Evolutionary conservation across 225 moss, liverwort and hornwort species (phyloP).

Genomic region (Polytrichum commune): DNA sequence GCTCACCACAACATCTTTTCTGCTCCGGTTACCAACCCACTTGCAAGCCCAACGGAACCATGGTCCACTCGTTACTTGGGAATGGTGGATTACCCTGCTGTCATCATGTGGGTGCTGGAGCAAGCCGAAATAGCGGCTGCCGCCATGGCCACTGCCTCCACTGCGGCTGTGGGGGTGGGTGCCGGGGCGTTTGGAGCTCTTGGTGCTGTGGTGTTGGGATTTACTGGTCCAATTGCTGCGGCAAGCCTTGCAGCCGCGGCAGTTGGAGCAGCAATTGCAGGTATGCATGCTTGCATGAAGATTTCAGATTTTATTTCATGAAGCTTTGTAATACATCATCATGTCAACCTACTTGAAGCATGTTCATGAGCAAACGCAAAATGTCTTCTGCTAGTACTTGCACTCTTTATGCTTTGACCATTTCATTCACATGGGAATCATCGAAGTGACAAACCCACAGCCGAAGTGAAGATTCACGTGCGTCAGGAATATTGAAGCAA

Average conservation of each 20-base stretch:
- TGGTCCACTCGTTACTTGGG: conserved; percentile 81
- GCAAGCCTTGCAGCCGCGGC: conserved; percentile 75
- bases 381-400: too few species aligned
- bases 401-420: too few species aligned
- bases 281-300: conserved; percentile 16
- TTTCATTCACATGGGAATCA: too few species aligned
- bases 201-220: conserved; percentile 72
- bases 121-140: conserved; percentile 84
- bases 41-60: conserved; percentile 49
- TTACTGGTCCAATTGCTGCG: conserved; percentile 70
- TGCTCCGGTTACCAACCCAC: conserved; percentile 70
- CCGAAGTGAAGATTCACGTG: too few species aligned
- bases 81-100: conserved; percentile 81
- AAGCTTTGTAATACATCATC: too few species aligned
- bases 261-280: conserved; percentile 79
- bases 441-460: too few species aligned
- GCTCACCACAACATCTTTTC: conserved; percentile 75
- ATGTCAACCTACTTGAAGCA: too few species aligned
- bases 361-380: too few species aligned
- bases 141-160: conserved; percentile 52
- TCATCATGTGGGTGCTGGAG: conserved; percentile 88
- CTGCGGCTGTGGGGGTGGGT: conserved; percentile 44
- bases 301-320: too few species aligned
- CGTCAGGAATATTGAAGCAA: too few species aligned
- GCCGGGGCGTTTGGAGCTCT: conserved; percentile 68